Evolutionary conservation across 2,329 filamentous ascomycete species (phyloP), one percentile per base, ranked within the genome.

Genomic region (Fusarium siculi): DNA sequence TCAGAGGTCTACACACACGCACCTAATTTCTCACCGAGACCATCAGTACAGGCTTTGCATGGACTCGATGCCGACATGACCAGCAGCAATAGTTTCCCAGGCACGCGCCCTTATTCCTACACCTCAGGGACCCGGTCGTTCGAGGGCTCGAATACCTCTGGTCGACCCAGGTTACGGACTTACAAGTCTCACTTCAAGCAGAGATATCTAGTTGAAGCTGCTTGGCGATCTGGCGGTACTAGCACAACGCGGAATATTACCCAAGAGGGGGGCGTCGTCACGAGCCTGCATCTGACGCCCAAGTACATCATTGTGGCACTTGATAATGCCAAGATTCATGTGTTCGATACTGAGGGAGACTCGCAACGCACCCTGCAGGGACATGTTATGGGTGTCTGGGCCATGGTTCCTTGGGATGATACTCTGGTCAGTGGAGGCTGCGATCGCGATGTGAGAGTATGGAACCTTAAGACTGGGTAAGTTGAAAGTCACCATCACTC

Each of bases 321-420:
- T 71, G 96, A 99, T 85, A 99, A 98, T 82, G 96, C 96, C 42
- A 97, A 97, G 85, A 99, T 99, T 50, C 96, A 99, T 82, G 95
- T 99, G 32, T 99, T 98, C 80, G 94, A 98, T 81, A 95, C 94
- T 2, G 91, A 96, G 74, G 96, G 96, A 39, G 92, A 95, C 76
- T 91, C 94, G 73, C 91, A 97, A 77, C 94, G 95, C 80, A 97
- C 94, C 5, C 85, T 99, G 34, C 93, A 96, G 79, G 96, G 96
- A 16, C 96, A 99, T 84, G 93, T 98, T 49, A 99, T 99, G 96
- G 96, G 96, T 44, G 96, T 99, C 25, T 99, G 96, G 96, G 96
- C 96, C 54, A 98, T 99, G 96, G 95, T 99, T 30, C 96, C 96
- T 11, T 98, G 95, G 93, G 96, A 94, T 67, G 96, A 99, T 81